These are phyloP conservation scores for Nakaseomyces kungkrabaensis DNA, from an alignment of 1,139 yeast species.

Conservation along the genomic window DNA sequence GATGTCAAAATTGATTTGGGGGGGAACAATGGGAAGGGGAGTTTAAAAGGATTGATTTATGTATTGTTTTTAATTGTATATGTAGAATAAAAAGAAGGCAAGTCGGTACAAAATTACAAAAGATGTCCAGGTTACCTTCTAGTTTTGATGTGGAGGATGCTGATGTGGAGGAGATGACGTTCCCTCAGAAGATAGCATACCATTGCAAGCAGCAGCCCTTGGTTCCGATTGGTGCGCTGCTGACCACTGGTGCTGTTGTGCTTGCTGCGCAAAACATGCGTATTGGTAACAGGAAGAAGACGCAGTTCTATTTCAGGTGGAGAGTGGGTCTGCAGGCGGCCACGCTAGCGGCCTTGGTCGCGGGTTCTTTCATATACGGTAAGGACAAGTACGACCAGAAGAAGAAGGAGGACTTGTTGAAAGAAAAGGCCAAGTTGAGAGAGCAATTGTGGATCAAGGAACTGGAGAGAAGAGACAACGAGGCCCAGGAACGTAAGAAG, in stretches of 20 bases:
- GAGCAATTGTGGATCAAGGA: constrained; percentile 88
- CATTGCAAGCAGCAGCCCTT: constrained; percentile 62
- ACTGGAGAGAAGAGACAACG: constrained; percentile 72
- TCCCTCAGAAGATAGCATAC: constrained; percentile 29
- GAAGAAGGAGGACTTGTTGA: constrained; percentile 48
- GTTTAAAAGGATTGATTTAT: too few species aligned
- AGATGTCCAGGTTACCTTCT: constrained; percentile 31
- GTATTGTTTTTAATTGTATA: too few species aligned
- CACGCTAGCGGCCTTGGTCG: constrained; percentile 70
- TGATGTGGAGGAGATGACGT: constrained; percentile 25
- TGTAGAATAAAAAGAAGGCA: not conserved
- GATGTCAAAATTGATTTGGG: not conserved
- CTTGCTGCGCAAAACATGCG: constrained; percentile 71
- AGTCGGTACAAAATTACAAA: not conserved
- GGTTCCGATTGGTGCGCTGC: constrained; percentile 71
- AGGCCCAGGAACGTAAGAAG: constrained; percentile 54
- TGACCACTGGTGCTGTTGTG: constrained; percentile 72
- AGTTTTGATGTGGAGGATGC: constrained; percentile 27
- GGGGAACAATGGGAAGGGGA: not conserved
- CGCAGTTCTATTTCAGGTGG: constrained; percentile 82
- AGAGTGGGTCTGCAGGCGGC: constrained; percentile 81
- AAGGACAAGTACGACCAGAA: constrained; percentile 32
- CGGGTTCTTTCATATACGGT: constrained; percentile 64
- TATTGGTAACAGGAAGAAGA: constrained; percentile 60
- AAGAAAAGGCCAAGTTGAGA: constrained; percentile 61